Evolutionary conservation across 495 filamentous ascomycete species (phyloP), one percentile per base, ranked within the genome.

Genomic region (Tuber indicum): DNA sequence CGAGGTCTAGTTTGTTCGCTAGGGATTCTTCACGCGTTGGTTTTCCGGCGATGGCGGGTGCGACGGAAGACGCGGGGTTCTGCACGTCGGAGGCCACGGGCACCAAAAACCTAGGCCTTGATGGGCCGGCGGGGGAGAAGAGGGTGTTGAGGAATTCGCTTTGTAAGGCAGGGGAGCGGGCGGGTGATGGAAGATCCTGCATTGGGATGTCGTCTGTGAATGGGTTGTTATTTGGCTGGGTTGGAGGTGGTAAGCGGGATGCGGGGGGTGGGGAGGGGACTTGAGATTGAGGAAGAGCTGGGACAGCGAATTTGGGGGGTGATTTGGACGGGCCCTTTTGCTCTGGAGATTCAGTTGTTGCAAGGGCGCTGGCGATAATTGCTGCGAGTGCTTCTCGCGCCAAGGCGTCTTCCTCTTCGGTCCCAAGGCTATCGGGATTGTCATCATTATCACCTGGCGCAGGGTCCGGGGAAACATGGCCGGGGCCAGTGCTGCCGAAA

Each of bases 71-170:
- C 58, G 12, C 52, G n/a, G 52, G 52, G n/a, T 62, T 32, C 12
- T 62, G 52, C 52, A 10, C 26, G 52, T 32, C 52, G 8, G 52
- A 62, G n/a, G 14, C 7, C 23, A 8, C 26, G 5, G 58, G 58
- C 14, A 66, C 58, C 12, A 36, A 12, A 36, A 66, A 66, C 32
- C 26, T 66, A 2, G 58, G 26, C 36, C 16, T 36, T 36, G 58
- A 66, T 16, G 26, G 26, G 26, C 58, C 58, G 26, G 26, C 14
- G 58, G 58, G 26, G 26, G 32, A 66, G 58, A 66, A 14, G 1
- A 66, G 58, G 58, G 58, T 36, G 58, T 36, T 66, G 58, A 66
- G 58, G 58, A 66, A 66, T 12, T 66, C 58, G 12, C 58, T 66
- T 36, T 66, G 26, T 1, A 26, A 12, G 14, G 14, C 26, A 12